Conservation (phyloP, 2,329 filamentous ascomycete species). For the Botrytis elliptica region DNA sequence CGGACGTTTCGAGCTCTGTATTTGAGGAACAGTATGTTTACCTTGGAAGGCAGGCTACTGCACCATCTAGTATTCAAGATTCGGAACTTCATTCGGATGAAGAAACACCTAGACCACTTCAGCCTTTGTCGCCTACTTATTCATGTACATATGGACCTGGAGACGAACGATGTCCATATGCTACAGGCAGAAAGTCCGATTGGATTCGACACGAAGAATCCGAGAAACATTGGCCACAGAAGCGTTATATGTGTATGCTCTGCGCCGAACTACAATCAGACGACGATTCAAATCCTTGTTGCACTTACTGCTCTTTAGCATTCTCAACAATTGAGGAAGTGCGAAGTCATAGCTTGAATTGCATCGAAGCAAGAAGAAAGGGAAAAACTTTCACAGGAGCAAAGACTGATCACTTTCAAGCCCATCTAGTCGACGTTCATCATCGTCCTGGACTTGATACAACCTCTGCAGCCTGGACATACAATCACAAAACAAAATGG, state of each 20-base stretch:
- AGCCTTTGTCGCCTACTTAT: neutral
- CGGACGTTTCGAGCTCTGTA: neutral
- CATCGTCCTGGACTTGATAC: neutral
- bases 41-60: neutral
- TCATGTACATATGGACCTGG: neutral
- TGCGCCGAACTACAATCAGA: neutral
- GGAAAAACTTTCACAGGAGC: neutral
- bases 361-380: neutral
- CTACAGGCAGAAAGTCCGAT: neutral
- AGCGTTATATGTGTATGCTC: neutral
- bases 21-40: neutral
- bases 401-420: neutral
- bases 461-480: neutral
- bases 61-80: too few relatives aligned
- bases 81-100: neutral
- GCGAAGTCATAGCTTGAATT: neutral
- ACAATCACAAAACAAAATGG: neutral
- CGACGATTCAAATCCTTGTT: neutral
- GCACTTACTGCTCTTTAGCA: neutral
- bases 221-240: neutral
- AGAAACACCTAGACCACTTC: neutral
- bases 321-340: neutral
- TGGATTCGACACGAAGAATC: conserved; percentile 1
- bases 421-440: neutral
- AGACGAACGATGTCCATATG: neutral